Base-by-base conservation (phyloP, 2,329 filamentous ascomycete genomes). In the Fusarium metavorans region DNA sequence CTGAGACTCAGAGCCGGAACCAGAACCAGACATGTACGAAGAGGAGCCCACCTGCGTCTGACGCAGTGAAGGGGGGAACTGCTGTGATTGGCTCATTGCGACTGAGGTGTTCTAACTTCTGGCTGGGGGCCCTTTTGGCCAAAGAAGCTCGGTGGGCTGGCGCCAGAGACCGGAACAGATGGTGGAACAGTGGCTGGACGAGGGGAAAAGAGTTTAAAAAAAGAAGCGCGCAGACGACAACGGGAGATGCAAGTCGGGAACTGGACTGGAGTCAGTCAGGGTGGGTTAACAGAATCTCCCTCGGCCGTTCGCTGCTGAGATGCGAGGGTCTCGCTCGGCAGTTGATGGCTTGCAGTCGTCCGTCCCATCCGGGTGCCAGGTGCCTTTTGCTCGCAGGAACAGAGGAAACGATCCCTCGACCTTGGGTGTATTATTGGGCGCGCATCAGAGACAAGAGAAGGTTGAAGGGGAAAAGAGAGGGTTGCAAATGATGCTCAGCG, bases 41-140 rank as follows among this genome's bases (percentile, higher is more conserved):
- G 72, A 73, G 64, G 74, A 78, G 69, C 69, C 74, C 67, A 71
- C 73, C 73, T 75, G 73, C 61, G 70, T 71, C 73, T 78, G 78
- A 71, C 76, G 78, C 73, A 77, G 75, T 67, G 80, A 77, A 69
- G 79, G 66, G 73, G 82, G 78, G 50, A 81, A 81, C 56, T 81
- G 82, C 76, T 83, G 81, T 82, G 83, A 84, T 83, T 85, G 83
- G 82, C 79, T 83, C 83, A 85, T 85, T 56, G 70, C 68, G 70
- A 48, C 67, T 71, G 72, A 59, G 68, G 65, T 60, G 61, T 64
- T 69, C 65, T 61, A 54, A n/a, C 34, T 58, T 39, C 35, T 56
- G 64, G 61, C 59, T 68, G 43, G 64, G 63, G 67, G 64, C 57
- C 66, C 62, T 57, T 72, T 54, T 62, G 64, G 30, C 61, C 58